Base-by-base conservation (phyloP, 495 filamentous ascomycete genomes). In the Xylaria palmicola region DNA sequence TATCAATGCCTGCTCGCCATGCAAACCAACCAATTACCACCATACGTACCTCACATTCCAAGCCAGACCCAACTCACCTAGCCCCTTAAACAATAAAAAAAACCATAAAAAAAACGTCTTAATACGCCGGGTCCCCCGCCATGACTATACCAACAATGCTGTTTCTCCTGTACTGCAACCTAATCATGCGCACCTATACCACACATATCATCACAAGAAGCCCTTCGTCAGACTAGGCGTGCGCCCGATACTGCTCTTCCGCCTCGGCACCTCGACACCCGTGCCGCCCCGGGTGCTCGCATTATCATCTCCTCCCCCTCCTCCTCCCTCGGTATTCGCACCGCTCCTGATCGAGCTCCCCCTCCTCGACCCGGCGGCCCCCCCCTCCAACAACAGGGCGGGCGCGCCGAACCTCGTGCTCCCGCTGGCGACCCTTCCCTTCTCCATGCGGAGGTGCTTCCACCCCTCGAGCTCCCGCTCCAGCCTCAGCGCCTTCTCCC, bases 381-480 rank as follows among this genome's bases (percentile, higher is more conserved):
- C 67, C 6, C 6, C 32, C 6, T 6, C 32, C 6, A 36, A 36
- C 32, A 6, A 27, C 7, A 65, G 12, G 4, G 47, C 57, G 6
- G 64, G 59, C 64, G 67, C 79, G 39, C 77, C 74, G 15, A 72
- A 64, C 29, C 74, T 58, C 8, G 74, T 61, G 49, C 68, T 75
- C 4, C 71, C 70, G 50, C 70, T 66, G 34, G 70, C 63, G 44
- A 63, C 68, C 45, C 59, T 69, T 8, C 75, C 77, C 69, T 76
- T 81, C 68, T 93, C 90, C 63, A 86, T 76, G 43, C 91, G 80
- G 34, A 92, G 71, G 12, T 80, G 84, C 68, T 93, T 96, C 87
- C 89, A 91, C 2, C 86, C 87, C 62, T 96, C 93, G 8, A 97
- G 71, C 75, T 98, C 94, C 22, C 92, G 83, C 73, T 97, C 94